Evolutionary conservation across 331 rosid genomes (phyloP), one percentile per base, ranked within the genome.

Genomic region (Malus hybrid): DNA sequence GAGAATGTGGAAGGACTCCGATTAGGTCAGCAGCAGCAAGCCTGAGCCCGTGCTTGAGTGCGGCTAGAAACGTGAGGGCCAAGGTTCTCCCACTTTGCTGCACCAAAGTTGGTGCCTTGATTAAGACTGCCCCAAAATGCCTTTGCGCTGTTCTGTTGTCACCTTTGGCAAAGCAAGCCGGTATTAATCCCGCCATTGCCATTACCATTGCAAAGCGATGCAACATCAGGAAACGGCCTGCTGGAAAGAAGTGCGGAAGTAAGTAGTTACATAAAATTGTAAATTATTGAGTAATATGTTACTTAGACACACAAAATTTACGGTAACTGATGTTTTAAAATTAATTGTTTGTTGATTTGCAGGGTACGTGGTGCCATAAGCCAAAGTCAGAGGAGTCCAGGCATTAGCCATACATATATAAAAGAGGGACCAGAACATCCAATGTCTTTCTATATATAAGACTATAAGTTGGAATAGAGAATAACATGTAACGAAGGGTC

Each of bases 161-260:
- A 6, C 97, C 98, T 65, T 63, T 93, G 80, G 93, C 96, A 2
- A 91, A 88, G 82, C 86, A 89, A 66, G 96, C 91, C 0, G 89
- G 89, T 70, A 89, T 93, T 34, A 89, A 91, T 31, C 91, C 87
- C 16, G 93, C 86, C 7, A 84, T 83, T 73, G 98, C 97, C 32
- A 90, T 93, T 16, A 83, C 91, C 57, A 61, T 93, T 67, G 96
- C 98, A 7, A 93, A 93, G 83, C 79, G 97, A 19, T 93, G 98
- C 93, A 89, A 85, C 85, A 91, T 93, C 69, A 83, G 71, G 70
- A 93, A 91, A 88, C 84, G 98, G n/a, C 89, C 90, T 3, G 89
- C 75, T 16, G 98, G 97, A 65, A 88, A 90, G 84, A 93, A 93
- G 81, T 93, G 98, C 76, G 98, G 98, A 80, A 85, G 96, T 93